Evolutionary conservation across 352 stramenopile genomes (phyloP).

Genomic region (Phytophthora sansomeana): DNA sequence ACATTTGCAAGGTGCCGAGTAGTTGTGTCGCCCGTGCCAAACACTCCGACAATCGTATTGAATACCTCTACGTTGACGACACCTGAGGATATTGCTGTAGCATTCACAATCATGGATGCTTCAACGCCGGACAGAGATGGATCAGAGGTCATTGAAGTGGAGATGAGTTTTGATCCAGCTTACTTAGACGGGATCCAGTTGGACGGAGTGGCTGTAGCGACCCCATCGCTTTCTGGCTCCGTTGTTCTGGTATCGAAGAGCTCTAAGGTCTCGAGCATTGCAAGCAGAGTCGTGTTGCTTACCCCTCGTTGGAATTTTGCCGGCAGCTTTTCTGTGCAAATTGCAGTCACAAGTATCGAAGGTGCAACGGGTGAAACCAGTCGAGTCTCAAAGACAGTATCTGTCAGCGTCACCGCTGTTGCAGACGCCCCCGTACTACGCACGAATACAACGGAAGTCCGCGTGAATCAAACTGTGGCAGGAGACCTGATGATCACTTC

Average conservation of each 20-base stretch:
- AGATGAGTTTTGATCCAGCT: slow-evolving; percentile 37
- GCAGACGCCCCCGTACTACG: slow-evolving; percentile 47
- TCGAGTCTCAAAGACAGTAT: slow-evolving; percentile 31
- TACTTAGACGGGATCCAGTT: slow-evolving; percentile 43
- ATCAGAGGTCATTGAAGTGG: slow-evolving; percentile 59
- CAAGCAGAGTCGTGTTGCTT: slow-evolving; percentile 40
- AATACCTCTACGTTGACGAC: slow-evolving; percentile 37
- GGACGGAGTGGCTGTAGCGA: slow-evolving; percentile 32
- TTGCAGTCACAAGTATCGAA: slow-evolving; percentile 44
- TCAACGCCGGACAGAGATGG: slow-evolving; percentile 53
- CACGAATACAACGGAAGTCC: slow-evolving; percentile 23
- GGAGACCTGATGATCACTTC: slow-evolving; percentile 39
- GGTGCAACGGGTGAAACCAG: slow-evolving; percentile 30
- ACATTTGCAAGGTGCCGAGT: slow-evolving; percentile 41
- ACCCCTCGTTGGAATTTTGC: slow-evolving; percentile 47
- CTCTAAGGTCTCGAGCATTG: slow-evolving; percentile 7
- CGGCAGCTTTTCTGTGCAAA: slow-evolving; percentile 42
- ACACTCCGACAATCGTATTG: slow-evolving; percentile 42
- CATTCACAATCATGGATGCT: slow-evolving; percentile 47
- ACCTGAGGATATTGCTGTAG: slow-evolving; percentile 41
- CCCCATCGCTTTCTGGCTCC: slow-evolving; percentile 12
- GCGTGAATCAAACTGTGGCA: slow-evolving; percentile 45
- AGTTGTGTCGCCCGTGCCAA: slow-evolving; percentile 47
- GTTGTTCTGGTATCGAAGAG: slow-evolving; percentile 34
- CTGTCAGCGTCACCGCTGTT: slow-evolving; percentile 38